Conservation (phyloP, 306 rosid species). For the Rosa lucieae region DNA sequence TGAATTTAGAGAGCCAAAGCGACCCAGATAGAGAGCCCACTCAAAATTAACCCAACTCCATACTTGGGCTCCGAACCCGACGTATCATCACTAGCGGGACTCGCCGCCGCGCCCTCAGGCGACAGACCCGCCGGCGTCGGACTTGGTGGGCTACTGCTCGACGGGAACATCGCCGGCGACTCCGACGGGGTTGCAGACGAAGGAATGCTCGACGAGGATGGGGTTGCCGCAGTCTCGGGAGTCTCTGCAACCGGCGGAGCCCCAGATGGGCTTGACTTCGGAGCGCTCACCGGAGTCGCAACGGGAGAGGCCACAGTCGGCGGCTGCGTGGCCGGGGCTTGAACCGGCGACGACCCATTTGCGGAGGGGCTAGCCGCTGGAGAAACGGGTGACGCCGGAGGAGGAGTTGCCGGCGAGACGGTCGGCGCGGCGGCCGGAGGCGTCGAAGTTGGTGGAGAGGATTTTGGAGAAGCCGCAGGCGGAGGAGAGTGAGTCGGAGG, state of each 20-base stretch:
- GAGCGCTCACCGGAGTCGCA: conserved; percentile 21
- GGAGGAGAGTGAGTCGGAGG: conserved; percentile 63
- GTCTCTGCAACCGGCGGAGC: conserved; percentile 49
- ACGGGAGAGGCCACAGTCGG: conserved; percentile 35
- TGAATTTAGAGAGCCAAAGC: conserved; percentile 43
- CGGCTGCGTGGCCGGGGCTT: conserved; percentile 41
- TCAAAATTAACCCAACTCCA: conserved; percentile 34
- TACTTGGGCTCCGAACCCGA: conserved; percentile 45
- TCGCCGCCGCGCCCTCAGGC: conserved; percentile 48
- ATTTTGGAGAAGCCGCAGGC: conserved; percentile 42
- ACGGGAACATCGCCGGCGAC: conserved; percentile 55
- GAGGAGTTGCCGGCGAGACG: conserved; percentile 4
- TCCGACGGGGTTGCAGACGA: conserved; percentile 49
- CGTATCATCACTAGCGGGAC: conserved; percentile 51
- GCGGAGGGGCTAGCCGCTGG: conserved; percentile 49
- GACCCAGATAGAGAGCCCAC: conserved; percentile 43
- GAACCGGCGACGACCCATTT: conserved; percentile 40
- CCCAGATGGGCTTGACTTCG: conserved; percentile 34
- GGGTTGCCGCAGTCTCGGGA: conserved; percentile 47
- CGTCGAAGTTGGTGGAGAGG: conserved; percentile 34
- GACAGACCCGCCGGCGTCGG: conserved; percentile 51
- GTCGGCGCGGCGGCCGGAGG: conserved; percentile 43
- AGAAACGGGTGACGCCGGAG: conserved; percentile 36
- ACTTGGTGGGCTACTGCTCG: conserved; percentile 45
- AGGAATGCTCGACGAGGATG: conserved; percentile 46